phyloP scores from a whole-genome alignment of 108 stramenopile species.

The Fistulifera solaris region DNA sequence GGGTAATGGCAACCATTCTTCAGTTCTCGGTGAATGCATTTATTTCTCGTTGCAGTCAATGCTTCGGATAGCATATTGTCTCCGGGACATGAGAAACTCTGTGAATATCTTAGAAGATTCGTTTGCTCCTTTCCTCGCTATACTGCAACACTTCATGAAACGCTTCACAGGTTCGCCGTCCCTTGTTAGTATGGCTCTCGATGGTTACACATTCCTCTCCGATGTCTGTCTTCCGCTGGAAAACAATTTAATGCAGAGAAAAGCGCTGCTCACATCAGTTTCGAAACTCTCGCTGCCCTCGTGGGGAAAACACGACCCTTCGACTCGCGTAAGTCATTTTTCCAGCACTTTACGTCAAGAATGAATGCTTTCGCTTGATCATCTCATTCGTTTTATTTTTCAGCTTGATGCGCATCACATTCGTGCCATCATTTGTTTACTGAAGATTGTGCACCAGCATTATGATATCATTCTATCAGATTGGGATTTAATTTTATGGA shows the following conservation, averaged over 20 bases:
- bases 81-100: constrained; percentile 13
- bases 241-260: constrained; percentile 34
- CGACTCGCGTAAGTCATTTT: constrained; percentile 4
- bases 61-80: constrained; percentile 18
- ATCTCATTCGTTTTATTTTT: background rate
- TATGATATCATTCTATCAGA: constrained; percentile 47
- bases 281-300: constrained; percentile 80
- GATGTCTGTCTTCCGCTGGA: constrained; percentile 8
- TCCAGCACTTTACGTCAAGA: background rate
- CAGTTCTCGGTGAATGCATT: constrained; percentile 28
- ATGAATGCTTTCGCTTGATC: constrained; percentile 3
- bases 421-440: constrained; percentile 40
- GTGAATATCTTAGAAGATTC: constrained; percentile 27
- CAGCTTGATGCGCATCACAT: constrained; percentile 63
- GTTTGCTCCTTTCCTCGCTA: constrained; percentile 64
- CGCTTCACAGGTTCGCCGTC: constrained; percentile 62
- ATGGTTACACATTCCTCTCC: constrained; percentile 16
- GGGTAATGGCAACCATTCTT: background rate
- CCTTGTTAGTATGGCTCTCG: constrained; percentile 41
- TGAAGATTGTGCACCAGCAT: constrained; percentile 56
- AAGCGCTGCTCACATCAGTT: constrained; percentile 61
- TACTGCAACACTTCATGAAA: constrained; percentile 75
- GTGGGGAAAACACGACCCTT: constrained; percentile 68
- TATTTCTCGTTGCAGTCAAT: constrained; percentile 29
- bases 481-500: constrained; percentile 66